phyloP scores from a whole-genome alignment of 805 yeast species.

The Millerago galiae region DNA sequence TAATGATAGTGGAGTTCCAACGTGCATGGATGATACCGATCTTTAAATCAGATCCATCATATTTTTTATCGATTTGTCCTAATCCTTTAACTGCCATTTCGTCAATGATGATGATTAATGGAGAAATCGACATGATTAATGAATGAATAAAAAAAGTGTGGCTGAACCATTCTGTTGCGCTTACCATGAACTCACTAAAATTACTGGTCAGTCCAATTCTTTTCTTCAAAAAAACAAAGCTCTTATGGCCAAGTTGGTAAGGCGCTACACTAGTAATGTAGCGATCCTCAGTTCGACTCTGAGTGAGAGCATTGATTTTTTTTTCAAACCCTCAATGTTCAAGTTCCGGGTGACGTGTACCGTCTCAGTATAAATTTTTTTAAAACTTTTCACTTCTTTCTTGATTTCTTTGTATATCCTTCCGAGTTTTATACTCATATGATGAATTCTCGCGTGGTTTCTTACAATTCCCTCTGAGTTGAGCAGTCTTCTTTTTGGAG shows the following conservation, averaged over 20 bases:
- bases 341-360: neutral
- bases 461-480: constrained; percentile 24
- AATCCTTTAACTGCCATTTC: constrained; percentile 77
- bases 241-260: constrained; percentile 62
- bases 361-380: constrained; percentile 2
- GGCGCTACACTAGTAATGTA: constrained; percentile 82
- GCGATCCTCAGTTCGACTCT: constrained; percentile 76
- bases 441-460: constrained; percentile 27
- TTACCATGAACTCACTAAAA: too few relatives aligned
- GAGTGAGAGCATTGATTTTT: constrained; percentile 49
- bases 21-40: constrained; percentile 93
- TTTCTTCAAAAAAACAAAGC: constrained; percentile 18
- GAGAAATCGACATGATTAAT: neutral
- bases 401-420: constrained; percentile 18
- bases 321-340: neutral
- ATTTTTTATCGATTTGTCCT: constrained; percentile 62
- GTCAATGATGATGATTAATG: neutral
- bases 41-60: constrained; percentile 62
- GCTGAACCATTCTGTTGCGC: neutral
- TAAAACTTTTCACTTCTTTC: constrained; percentile 1
- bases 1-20: constrained; percentile 81
- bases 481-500: constrained; percentile 10
- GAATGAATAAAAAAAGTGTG: neutral
- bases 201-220: neutral
- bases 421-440: constrained; percentile 28